These are phyloP conservation scores for Sporothrix inflata DNA, from an alignment of 2,329 filamentous ascomycete genomes.

Conservation along the genomic window DNA sequence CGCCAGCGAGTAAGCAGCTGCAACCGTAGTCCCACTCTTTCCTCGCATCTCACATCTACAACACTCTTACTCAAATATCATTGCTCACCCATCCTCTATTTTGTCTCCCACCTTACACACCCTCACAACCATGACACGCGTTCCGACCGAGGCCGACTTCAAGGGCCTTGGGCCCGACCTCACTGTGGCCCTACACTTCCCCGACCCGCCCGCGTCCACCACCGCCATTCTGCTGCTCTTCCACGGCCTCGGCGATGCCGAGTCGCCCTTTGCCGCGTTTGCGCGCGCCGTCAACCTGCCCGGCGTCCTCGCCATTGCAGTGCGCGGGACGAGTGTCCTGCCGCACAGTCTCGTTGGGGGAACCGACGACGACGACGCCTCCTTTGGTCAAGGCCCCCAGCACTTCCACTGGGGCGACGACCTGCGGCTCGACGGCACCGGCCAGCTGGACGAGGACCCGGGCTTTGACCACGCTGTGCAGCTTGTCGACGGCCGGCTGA, in stretches of 20 bases:
- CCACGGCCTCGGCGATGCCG: constrained; percentile 81
- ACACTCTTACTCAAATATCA: too few species aligned
- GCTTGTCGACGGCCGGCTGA: constrained; percentile 54
- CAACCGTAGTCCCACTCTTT: background rate
- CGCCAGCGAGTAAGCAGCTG: background rate
- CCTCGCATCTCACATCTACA: background rate
- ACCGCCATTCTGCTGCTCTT: constrained; percentile 79
- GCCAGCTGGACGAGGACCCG: constrained; percentile 63
- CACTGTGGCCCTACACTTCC: constrained; percentile 52
- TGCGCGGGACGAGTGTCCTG: constrained; percentile 70
- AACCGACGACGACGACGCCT: constrained; percentile 27
- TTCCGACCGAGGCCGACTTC: constrained; percentile 58
- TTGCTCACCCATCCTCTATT: too few species aligned
- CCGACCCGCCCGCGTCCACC: constrained; percentile 61
- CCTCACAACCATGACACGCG: constrained; percentile 39
- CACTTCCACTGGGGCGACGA: constrained; percentile 72
- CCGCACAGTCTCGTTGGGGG: constrained; percentile 64
- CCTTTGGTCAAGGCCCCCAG: constrained; percentile 33
- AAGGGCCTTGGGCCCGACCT: constrained; percentile 47
- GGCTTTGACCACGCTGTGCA: constrained; percentile 57
- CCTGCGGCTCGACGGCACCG: constrained; percentile 56
- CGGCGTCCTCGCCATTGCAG: constrained; percentile 73
- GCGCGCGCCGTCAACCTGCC: constrained; percentile 71
- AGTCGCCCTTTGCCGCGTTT: constrained; percentile 69
- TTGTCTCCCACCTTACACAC: background rate